Base-by-base conservation (phyloP, 495 filamentous ascomycete genomes). In the Lasiosphaeriaceae sp. region DNA sequence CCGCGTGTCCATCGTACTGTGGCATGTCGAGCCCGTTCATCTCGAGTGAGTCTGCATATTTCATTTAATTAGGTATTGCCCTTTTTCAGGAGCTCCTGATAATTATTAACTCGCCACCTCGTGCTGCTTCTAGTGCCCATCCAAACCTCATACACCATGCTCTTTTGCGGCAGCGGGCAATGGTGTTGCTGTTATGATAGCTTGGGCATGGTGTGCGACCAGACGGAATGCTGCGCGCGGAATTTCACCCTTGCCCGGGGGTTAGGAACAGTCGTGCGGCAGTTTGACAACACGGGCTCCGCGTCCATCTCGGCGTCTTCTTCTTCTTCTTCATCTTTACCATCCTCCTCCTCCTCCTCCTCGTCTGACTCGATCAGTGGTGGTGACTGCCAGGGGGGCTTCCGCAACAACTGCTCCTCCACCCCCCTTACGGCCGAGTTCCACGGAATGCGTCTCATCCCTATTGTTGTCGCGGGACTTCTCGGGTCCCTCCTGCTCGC, bases 161-260 rank as follows among this genome's bases (percentile, higher is more conserved):
- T 53, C 2, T 59, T 54, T 45, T 63, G 60, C 50, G 60, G 68
- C 29, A 60, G 53, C 24, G 54, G 61, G 24, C 54, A 47, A 17
- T 62, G 60, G 55, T 71, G 59, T 48, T 71, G 62, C 50, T 70
- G 68, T 43, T 71, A 61, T 41, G 65, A 66, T n/a, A 56, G 56
- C 34, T 49, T 62, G n/a, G 52, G 63, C 16, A 68, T 61, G 24
- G 39, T 8, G 14, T 63, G 60, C 53, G 59, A 59, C 29, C 23
- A 47, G 22, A 50, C 55, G 8, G 43, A 65, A 50, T 71, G 68
- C 54, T 68, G 68, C 21, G 23, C 59, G 16, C 52, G 52, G 4
- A 60, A 65, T 47, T 71, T 71, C 50, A 65, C 59, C 4, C 53
- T 63, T 12, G 17, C 52, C 5, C 41, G 56, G 9, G 60, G 60